These are phyloP conservation scores for Babesia microti DNA, from an alignment of 169 alveolate genomes.

Conservation along the genomic window DNA sequence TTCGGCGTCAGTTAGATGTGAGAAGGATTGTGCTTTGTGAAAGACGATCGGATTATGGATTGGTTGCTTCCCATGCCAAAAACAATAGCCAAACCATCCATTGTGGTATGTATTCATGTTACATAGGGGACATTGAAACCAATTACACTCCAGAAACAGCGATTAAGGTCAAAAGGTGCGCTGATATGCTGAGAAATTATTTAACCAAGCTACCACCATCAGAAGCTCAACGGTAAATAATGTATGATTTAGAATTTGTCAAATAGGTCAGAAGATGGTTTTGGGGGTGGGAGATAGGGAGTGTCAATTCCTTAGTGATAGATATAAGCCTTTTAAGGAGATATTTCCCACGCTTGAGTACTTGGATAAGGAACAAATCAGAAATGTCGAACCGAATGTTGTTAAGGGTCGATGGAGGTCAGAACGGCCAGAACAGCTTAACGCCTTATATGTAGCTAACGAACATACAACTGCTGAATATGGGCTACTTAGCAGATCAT, in stretches of 20 bases:
- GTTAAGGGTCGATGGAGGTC: constrained; percentile 10
- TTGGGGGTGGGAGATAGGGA: constrained; percentile 72
- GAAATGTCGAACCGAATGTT: constrained; percentile 68
- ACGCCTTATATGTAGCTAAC: constrained; percentile 56
- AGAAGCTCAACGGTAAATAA: constrained; percentile 15
- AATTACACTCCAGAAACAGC: constrained; percentile 69
- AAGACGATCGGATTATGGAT: constrained; percentile 58
- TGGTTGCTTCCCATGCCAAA: constrained; percentile 69
- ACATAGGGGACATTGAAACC: constrained; percentile 69
- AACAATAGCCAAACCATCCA: constrained; percentile 74
- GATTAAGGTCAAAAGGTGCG: constrained; percentile 62
- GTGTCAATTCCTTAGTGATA: constrained; percentile 57
- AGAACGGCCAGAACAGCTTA: constrained; percentile 31
- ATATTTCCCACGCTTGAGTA: constrained; percentile 47
- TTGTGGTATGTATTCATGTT: constrained; percentile 34
- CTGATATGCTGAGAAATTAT: constrained; percentile 69
- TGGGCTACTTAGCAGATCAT: constrained; percentile 49
- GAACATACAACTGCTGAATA: constrained; percentile 68
- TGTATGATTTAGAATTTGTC: constrained; percentile 1
- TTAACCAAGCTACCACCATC: constrained; percentile 54
- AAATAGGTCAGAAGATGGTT: constrained; percentile 65
- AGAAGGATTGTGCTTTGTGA: constrained; percentile 62
- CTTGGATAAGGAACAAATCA: constrained; percentile 42
- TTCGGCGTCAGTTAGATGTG: constrained; percentile 21
- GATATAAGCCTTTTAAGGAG: constrained; percentile 48